Percentiles rank a stretch among this genome's conserved stretches.
phyloP scores from a whole-genome alignment of 345 rosid genomes.

The Sisymbrium altissimum region DNA sequence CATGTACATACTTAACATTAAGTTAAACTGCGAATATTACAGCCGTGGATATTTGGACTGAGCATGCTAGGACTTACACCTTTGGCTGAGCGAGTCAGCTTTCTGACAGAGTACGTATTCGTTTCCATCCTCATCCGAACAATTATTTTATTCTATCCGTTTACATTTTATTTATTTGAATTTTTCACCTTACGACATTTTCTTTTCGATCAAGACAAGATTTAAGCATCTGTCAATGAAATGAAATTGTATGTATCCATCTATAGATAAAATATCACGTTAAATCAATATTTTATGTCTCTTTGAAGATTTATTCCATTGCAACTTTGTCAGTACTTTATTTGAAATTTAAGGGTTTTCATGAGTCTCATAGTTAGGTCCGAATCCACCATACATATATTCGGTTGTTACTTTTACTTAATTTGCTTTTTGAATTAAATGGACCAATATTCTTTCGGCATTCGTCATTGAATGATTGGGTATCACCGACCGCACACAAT shows the following conservation, averaged over 20 bases:
- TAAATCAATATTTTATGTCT: background rate
- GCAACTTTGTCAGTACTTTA: background rate
- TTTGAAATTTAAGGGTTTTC: background rate
- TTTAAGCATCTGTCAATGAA: constrained; percentile 11
- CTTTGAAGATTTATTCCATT: background rate
- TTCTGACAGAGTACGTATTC: constrained; percentile 80
- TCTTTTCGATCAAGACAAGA: constrained; percentile 12
- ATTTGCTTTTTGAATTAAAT: background rate
- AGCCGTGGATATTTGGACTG: constrained; percentile 84
- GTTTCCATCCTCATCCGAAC: background rate
- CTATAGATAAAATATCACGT: background rate
- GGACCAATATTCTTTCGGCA: constrained; percentile 10
- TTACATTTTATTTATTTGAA: constrained; percentile 1
- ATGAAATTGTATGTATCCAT: background rate
- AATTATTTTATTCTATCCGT: background rate
- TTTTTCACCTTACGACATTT: background rate
- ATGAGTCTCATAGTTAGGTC: background rate
- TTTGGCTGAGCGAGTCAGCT: constrained; percentile 94
- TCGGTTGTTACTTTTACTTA: background rate
- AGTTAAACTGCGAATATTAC: constrained; percentile 20
- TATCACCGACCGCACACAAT: background rate
- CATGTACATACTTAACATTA: background rate
- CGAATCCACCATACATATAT: background rate
- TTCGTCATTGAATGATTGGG: constrained; percentile 17
- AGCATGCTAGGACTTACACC: constrained; percentile 88